Evolutionary conservation across 2,329 filamentous ascomycete species (phyloP), one percentile per base, ranked within the genome.

Genomic region (Claviceps sp.): DNA sequence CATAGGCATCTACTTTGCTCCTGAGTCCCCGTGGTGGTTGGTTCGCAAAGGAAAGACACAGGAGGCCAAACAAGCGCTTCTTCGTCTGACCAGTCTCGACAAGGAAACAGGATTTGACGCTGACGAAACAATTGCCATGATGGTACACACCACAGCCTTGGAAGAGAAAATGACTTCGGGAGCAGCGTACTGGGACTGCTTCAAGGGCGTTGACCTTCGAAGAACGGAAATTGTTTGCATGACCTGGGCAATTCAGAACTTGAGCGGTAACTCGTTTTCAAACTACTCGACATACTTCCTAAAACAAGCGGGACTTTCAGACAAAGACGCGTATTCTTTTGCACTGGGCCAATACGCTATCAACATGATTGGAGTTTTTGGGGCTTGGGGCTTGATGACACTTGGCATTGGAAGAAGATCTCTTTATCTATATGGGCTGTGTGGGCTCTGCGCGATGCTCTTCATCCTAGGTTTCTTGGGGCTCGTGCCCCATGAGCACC

Each of bases 101-200:
- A 72, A 73, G 51, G 82, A 88, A 55, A 83, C 80, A 1, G 77
- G 84, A 55, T 90, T 93, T 59, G 79, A 94, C 61, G 79, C 85
- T 11, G 85, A 94, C 56, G 87, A 93, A 68, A 93, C 87, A 0
- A 75, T 95, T 48, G 83, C 86, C 60, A 94, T 95, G 87, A 95
- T 95, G 86, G 81, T 88, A 1, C 87, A 94, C 63, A 95, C 88
- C 0, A 90, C 86, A 0, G 84, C 85, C 0, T 72, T 94, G 11
- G 89, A 95, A 65, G 77, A 86, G 62, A 76, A 78, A 66, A 85
- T 88, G 50, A 89, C 86, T 4, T 70, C 72, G 6, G 88, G 88
- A 34, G 80, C 86, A 5, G 82, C 75, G 50, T 95, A 93, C 66
- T 68, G 78, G 59, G 88, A 95, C 66, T 95, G 88, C 70, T 94